Percentiles rank a stretch among this genome's conserved stretches.
Conservation (phyloP, 139 green algal species). For the Marvania coccoides region DNA sequence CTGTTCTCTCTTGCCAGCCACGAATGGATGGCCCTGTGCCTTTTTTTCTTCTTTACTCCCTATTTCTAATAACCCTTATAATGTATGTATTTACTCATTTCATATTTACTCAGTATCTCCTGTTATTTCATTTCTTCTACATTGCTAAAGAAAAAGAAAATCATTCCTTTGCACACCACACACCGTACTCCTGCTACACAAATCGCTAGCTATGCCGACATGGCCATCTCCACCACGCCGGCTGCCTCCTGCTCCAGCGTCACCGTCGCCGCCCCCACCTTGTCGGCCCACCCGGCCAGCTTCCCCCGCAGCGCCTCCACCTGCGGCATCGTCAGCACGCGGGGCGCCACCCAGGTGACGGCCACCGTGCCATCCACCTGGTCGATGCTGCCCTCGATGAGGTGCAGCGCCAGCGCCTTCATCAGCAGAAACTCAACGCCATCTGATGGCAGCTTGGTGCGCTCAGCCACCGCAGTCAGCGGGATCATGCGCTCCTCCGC, state of each 20-base stretch:
- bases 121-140: too few species aligned
- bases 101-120: too few species aligned
- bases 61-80: too few species aligned
- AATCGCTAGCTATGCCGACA: too few species aligned
- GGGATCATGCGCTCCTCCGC: constrained; percentile 73
- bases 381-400: constrained; percentile 90
- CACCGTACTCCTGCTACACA: too few species aligned
- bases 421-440: constrained; percentile 98
- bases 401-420: constrained; percentile 82
- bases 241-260: constrained; percentile 60
- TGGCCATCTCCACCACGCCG: constrained; percentile 37
- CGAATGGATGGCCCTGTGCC: too few species aligned
- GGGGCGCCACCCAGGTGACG: constrained; percentile 88
- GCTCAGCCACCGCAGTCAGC: constrained; percentile 51
- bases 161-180: not conserved
- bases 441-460: constrained; percentile 84
- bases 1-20: too few species aligned
- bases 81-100: too few species aligned
- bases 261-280: constrained; percentile 52
- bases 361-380: constrained; percentile 66
- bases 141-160: not conserved
- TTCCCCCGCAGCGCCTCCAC: constrained; percentile 48
- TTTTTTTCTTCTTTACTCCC: too few species aligned
- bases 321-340: constrained; percentile 70
- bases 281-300: constrained; percentile 79